Evolutionary conservation across 306 rosid genomes (phyloP), one percentile per base, ranked within the genome.

Genomic region (Ormosia emarginata): DNA sequence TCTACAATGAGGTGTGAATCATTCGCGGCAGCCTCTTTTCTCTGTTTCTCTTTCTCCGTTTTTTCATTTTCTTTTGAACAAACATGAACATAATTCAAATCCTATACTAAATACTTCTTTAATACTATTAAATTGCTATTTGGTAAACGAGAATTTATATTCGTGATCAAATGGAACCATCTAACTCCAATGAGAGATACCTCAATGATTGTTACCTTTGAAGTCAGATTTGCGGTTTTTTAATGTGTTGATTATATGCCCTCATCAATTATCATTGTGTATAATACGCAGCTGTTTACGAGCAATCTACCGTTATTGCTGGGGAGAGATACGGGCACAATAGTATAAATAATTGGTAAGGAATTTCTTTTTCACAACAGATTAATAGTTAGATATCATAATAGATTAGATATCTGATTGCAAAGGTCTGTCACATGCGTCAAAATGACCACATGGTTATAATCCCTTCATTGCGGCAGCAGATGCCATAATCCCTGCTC

Each of bases 401-500:
- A 24, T 5, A 57, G 36, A 41, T 3, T 62, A 17, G 43, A 33
- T 29, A 11, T 72, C 30, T 53, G 12, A 64, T 55, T 7, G 50
- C 50, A 24, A 4, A 14, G 6, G 44, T 30, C 5, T 57, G 8
- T 80, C 82, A 84, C 84, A 79, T 80, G 84, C 41, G 17, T 59
- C 46, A 64, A 47, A 50, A 55, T 36, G 84, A 46, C 33, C 32
- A 46, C 41, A 61, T 70, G 37, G 17, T 76, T 37, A 11, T 30
- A 17, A 24, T 37, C 7, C 8, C 58, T 12, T 15, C 24, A 2
- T 64, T 29, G 73, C 41, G 37, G 36, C 15, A 18, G 4, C 37
- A 67, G 24, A 18, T 67, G 73, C 1, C 12, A 4, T 14, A 11
- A 2, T 2, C 13, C 6, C 13, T 11, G 71, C 71, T 29, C 47